Conservation (phyloP, 1,139 yeast genomes). For the Pneumocystis carinii region DNA sequence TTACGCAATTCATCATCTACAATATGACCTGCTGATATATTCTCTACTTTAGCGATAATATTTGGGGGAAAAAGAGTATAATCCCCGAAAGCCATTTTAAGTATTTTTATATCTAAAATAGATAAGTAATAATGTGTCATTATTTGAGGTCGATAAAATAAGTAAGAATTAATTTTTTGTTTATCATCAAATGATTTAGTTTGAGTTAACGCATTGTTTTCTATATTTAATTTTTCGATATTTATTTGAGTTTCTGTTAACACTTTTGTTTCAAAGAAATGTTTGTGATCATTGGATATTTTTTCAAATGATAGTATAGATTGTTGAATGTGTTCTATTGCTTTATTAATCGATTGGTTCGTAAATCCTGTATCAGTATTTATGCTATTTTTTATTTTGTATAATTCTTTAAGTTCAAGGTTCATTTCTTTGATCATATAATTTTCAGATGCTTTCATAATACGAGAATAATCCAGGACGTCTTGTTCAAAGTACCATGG, state of each 20-base stretch:
- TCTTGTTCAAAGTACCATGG: conserved; percentile 25
- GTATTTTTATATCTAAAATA: conserved; percentile 61
- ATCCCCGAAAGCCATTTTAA: conserved; percentile 46
- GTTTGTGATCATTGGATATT: conserved; percentile 2
- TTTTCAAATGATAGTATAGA: conserved; percentile 2
- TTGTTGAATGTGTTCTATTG: conserved; percentile 40
- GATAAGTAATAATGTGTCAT: conserved; percentile 54
- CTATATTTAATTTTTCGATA: not conserved
- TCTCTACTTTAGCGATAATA: conserved; percentile 49
- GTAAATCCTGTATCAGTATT: conserved; percentile 43
- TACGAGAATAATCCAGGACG: conserved; percentile 36
- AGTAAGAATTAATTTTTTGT: conserved; percentile 26
- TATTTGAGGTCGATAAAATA: conserved; percentile 60
- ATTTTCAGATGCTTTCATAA: conserved; percentile 47
- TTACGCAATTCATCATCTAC: conserved; percentile 41
- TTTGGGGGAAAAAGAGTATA: conserved; percentile 55
- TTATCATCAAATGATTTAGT: not conserved
- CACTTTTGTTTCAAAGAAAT: not conserved
- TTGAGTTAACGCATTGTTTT: not conserved
- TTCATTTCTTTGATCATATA: conserved; percentile 42
- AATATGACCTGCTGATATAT: conserved; percentile 47
- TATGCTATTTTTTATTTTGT: conserved; percentile 40
- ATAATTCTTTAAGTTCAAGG: conserved; percentile 39
- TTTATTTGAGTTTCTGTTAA: not conserved
- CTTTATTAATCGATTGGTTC: conserved; percentile 41